Evolutionary conservation across 768 basidiomycete genomes (phyloP).

Genomic region (Suillus paluster): DNA sequence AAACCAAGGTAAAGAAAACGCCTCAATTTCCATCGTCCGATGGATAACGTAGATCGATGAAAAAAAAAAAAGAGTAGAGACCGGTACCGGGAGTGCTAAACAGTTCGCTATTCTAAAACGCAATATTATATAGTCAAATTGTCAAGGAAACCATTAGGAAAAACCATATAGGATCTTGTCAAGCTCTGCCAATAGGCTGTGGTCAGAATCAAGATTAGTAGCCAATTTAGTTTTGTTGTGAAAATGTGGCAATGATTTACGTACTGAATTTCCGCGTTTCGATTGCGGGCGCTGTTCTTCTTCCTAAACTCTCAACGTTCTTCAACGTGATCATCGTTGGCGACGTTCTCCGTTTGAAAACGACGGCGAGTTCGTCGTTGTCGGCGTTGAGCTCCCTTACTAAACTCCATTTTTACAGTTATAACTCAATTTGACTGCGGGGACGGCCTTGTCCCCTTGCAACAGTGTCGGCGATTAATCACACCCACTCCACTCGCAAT

Average conservation of each 20-base stretch:
- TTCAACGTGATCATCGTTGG: slow-evolving; percentile 10
- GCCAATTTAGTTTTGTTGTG: slow-evolving; percentile 11
- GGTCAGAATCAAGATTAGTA: neutral
- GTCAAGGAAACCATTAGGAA: slow-evolving; percentile 7
- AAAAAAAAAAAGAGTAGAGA: neutral
- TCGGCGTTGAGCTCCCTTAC: neutral
- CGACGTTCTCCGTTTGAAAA: slow-evolving; percentile 10
- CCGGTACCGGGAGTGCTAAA: too few species aligned
- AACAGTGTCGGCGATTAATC: slow-evolving; percentile 47
- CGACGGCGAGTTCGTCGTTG: neutral
- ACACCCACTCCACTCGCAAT: slow-evolving; percentile 28
- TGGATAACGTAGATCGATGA: neutral
- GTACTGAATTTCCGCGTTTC: slow-evolving; percentile 27
- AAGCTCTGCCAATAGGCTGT: too few species aligned
- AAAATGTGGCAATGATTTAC: slow-evolving; percentile 24
- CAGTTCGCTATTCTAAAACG: neutral
- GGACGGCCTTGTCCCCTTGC: slow-evolving; percentile 30
- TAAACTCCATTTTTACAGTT: neutral
- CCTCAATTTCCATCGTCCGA: too few species aligned
- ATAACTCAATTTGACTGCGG: slow-evolving; percentile 1
- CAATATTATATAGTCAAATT: neutral
- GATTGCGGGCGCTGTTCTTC: slow-evolving; percentile 20
- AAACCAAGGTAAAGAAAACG: slow-evolving; percentile 1
- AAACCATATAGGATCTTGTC: neutral
- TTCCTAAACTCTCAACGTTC: slow-evolving; percentile 17